Base-by-base conservation (phyloP, 139 green algal species). In the Chlorella vulgaris region DNA sequence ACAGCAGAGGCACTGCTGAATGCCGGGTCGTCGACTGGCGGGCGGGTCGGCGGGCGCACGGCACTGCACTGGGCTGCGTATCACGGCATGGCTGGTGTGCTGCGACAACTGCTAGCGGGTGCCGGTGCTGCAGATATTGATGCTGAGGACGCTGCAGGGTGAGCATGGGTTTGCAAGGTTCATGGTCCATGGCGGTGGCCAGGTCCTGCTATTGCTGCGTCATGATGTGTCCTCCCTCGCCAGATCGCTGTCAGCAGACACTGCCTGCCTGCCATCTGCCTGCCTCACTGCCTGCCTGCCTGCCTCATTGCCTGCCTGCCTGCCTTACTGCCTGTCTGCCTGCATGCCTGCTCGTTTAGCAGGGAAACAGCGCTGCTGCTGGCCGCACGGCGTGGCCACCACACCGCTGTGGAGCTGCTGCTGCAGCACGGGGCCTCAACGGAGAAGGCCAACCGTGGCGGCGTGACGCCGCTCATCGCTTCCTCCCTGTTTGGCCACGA, bases 291-390 rank as follows among this genome's bases (percentile, higher is more conserved):
- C n/a, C n/a, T n/a, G n/a, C n/a, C n/a, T n/a, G n/a, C n/a, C n/a
- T n/a, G n/a, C n/a, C n/a, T n/a, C n/a, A n/a, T n/a, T n/a, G n/a
- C n/a, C n/a, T n/a, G n/a, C n/a, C n/a, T n/a, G n/a, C n/a, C n/a
- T n/a, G n/a, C n/a, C n/a, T n/a, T n/a, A n/a, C n/a, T n/a, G n/a
- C n/a, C n/a, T n/a, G n/a, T n/a, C n/a, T n/a, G n/a, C n/a, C n/a
- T n/a, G n/a, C n/a, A n/a, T n/a, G n/a, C 15, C 47, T 15, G 47
- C 47, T 55, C 47, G 47, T 29, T 3, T 42, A n/a, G 70, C 70
- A 78, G 70, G 6, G 73, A 79, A 19, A 69, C 73, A 24, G 10
- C 73, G 24, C 73, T 79, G 73, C 73, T 79, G 73, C 38, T 63
- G 58, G 73, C 73, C 5, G 73, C 73, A 4, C 73, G 73, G 8